Evolutionary conservation across 169 alveolate genomes (phyloP).

Genomic region (Nephromyces sp.): DNA sequence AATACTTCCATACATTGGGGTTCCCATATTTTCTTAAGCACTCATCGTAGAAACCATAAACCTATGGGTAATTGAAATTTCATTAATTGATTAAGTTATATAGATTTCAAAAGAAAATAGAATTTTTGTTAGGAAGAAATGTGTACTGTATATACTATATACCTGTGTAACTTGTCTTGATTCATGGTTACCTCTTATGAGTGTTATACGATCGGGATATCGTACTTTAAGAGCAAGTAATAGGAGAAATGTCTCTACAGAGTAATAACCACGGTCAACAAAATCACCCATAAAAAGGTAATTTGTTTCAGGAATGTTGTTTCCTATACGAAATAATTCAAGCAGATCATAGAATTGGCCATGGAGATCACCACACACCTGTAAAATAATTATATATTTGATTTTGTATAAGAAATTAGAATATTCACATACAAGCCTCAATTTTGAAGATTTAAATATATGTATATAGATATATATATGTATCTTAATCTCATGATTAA

Average conservation of each 20-base stretch:
- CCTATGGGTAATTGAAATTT: constrained; percentile 54
- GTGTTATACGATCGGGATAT: constrained; percentile 76
- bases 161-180: constrained; percentile 89
- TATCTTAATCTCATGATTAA: not conserved
- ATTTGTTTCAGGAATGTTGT: constrained; percentile 87
- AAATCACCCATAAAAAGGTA: constrained; percentile 94
- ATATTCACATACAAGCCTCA: too few relatives aligned
- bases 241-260: constrained; percentile 84
- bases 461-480: not conserved
- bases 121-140: too few relatives aligned
- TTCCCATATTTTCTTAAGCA: constrained; percentile 96
- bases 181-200: constrained; percentile 91
- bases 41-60: constrained; percentile 99
- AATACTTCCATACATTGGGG: constrained; percentile 77
- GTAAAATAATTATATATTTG: not conserved
- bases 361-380: constrained; percentile 93
- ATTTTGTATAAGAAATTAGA: too few relatives aligned
- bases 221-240: constrained; percentile 82
- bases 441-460: not conserved
- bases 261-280: constrained; percentile 94
- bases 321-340: constrained; percentile 87
- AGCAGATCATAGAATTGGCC: constrained; percentile 95
- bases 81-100: too few relatives aligned
- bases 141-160: too few relatives aligned
- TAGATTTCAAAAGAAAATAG: too few relatives aligned